These are phyloP conservation scores for Colletotrichum coccodes DNA, from an alignment of 2,329 filamentous ascomycete genomes.

Conservation along the genomic window DNA sequence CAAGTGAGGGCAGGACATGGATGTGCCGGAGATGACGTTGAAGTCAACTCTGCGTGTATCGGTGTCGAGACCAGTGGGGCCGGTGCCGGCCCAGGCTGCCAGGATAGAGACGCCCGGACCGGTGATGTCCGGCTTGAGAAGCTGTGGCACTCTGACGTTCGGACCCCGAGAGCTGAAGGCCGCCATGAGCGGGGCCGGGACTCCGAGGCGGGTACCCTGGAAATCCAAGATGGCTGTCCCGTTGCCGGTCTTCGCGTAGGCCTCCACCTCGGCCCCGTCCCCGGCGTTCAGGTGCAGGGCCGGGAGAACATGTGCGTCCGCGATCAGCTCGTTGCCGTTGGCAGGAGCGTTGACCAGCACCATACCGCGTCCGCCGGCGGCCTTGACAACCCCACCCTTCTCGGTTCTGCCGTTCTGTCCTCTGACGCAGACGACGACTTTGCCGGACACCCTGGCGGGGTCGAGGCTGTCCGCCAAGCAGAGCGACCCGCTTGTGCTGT, in stretches of 20 bases:
- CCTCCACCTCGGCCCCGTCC: neutral
- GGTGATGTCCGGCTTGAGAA: constrained; percentile 33
- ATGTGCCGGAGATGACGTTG: constrained; percentile 32
- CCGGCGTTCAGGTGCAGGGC: constrained; percentile 6
- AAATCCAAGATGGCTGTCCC: constrained; percentile 10
- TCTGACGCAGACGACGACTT: constrained; percentile 3
- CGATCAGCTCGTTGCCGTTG: neutral
- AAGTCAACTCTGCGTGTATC: constrained; percentile 15
- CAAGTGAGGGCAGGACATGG: constrained; percentile 34
- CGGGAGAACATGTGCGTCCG: constrained; percentile 14
- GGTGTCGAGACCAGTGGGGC: neutral
- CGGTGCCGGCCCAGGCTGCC: constrained; percentile 19
- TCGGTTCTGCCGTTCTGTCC: constrained; percentile 1
- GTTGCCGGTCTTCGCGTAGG: constrained; percentile 8
- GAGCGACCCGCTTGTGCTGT: neutral
- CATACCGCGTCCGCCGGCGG: constrained; percentile 19
- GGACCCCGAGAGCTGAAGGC: constrained; percentile 31
- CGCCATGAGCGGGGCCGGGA: constrained; percentile 26
- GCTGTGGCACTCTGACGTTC: constrained; percentile 2
- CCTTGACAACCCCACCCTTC: constrained; percentile 4
- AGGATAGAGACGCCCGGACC: constrained; percentile 29
- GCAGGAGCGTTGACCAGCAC: constrained; percentile 3
- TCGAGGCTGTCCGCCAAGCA: constrained; percentile 15
- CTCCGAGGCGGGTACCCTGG: constrained; percentile 13
- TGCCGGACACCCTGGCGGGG: neutral